Percentiles rank a stretch among this genome's conserved stretches.
These are phyloP conservation scores for Cicer bijugum DNA, from an alignment of 306 rosid genomes.

Conservation along the genomic window DNA sequence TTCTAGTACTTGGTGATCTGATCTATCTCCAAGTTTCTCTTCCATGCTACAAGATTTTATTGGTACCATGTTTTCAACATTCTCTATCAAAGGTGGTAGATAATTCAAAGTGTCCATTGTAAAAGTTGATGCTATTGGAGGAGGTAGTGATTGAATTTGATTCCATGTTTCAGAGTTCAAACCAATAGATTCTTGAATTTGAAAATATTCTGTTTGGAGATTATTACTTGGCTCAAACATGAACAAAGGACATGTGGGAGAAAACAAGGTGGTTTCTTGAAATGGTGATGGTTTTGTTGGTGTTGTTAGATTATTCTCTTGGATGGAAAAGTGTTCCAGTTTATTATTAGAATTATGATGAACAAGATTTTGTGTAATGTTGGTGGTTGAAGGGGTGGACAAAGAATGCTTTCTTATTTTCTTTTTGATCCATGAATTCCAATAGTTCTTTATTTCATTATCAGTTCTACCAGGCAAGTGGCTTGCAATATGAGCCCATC, in stretches of 20 bases:
- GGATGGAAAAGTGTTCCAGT: conserved; percentile 58
- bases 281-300: conserved; percentile 46
- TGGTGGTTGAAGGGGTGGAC: conserved; percentile 46
- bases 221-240: conserved; percentile 67
- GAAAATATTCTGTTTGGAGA: conserved; percentile 52
- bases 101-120: conserved; percentile 49
- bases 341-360: conserved; percentile 51
- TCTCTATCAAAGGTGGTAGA: conserved; percentile 79
- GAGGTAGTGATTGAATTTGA: conserved; percentile 52
- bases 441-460: conserved; percentile 93
- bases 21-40: conserved; percentile 52
- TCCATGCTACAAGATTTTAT: conserved; percentile 47
- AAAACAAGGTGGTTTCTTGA: conserved; percentile 61
- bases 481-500: conserved; percentile 99
- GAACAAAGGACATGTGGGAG: conserved; percentile 72
- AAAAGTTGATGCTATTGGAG: conserved; percentile 44
- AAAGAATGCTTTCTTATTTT: conserved; percentile 70
- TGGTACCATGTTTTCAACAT: conserved; percentile 58
- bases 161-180: conserved; percentile 70
- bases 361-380: conserved; percentile 23
- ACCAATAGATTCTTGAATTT: conserved; percentile 38
- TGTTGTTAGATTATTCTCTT: conserved; percentile 49
- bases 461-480: conserved; percentile 96
- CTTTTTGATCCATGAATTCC: conserved; percentile 98
- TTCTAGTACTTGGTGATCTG: conserved; percentile 48